Evolutionary conservation across 1,284 basidiomycete genomes (phyloP).

Genomic region (Leccinum angustisporum): DNA sequence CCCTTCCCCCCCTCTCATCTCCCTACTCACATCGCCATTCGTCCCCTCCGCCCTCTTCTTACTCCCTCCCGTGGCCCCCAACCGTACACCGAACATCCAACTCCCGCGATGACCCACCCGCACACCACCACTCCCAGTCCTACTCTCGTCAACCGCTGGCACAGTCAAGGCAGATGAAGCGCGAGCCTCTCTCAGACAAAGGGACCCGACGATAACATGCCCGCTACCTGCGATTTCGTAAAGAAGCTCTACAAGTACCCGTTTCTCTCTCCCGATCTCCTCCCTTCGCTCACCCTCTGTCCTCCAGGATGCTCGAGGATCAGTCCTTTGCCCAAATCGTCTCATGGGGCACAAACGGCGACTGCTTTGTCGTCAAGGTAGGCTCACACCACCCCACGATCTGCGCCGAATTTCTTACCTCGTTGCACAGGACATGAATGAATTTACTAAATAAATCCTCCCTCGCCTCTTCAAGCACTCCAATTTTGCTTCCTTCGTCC

Average conservation of each 20-base stretch:
- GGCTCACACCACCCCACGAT: constrained; percentile 5
- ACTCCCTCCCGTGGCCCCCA: constrained; percentile 22
- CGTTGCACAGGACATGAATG: constrained; percentile 82
- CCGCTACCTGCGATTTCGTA: constrained; percentile 86
- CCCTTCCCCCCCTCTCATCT: constrained; percentile 36
- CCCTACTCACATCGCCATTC: constrained; percentile 28
- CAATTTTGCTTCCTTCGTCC: constrained; percentile 92
- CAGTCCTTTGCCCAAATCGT: constrained; percentile 73
- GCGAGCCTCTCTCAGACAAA: constrained; percentile 27
- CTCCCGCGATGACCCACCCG: constrained; percentile 39
- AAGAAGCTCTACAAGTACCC: constrained; percentile 86
- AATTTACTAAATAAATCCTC: constrained; percentile 92
- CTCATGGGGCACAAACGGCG: constrained; percentile 84
- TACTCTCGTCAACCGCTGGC: constrained; percentile 8
- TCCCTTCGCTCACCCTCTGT: constrained; percentile 1
- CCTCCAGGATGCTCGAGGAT: constrained; percentile 84
- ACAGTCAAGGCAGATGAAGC: constrained; percentile 32
- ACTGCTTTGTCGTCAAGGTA: constrained; percentile 92
- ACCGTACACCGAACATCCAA: constrained; percentile 36
- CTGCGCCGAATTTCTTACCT: constrained; percentile 3
- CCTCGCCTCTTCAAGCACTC: constrained; percentile 97
- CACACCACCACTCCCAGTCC: constrained; percentile 22
- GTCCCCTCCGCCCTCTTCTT: constrained; percentile 26
- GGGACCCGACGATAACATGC: constrained; percentile 60
- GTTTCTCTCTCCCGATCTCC: background rate